phyloP scores from a whole-genome alignment of 2,329 filamentous ascomycete species.

The Stemphylium lycopersici region DNA sequence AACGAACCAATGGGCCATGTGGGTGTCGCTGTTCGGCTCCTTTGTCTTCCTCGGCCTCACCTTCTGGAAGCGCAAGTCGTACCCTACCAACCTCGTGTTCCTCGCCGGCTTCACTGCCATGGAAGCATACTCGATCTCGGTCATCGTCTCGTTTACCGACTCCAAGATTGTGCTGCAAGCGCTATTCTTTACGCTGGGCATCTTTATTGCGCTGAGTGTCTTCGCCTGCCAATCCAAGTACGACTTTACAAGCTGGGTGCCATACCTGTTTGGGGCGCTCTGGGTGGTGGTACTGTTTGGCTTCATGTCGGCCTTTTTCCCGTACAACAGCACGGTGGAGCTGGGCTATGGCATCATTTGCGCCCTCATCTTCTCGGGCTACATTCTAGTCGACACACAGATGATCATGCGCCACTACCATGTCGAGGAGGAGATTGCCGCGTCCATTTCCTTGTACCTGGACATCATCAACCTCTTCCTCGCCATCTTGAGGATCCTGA shows the following conservation, averaged over 20 bases:
- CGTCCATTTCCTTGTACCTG: constrained; percentile 91
- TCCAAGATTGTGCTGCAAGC: constrained; percentile 86
- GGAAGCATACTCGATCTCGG: constrained; percentile 91
- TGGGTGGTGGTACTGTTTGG: constrained; percentile 93
- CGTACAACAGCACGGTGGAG: constrained; percentile 79
- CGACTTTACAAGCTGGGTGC: constrained; percentile 97
- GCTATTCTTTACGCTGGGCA: constrained; percentile 77
- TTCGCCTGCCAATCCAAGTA: constrained; percentile 99
- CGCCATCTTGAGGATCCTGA: constrained; percentile 91
- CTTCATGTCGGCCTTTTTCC: constrained; percentile 91
- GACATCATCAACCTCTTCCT: constrained; percentile 98
- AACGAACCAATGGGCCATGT: constrained; percentile 80
- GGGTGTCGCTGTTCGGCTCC: constrained; percentile 69
- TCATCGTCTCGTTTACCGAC: constrained; percentile 90
- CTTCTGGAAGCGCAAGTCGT: constrained; percentile 62
- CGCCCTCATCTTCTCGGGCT: constrained; percentile 89
- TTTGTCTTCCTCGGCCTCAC: constrained; percentile 47
- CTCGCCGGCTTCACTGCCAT: constrained; percentile 86
- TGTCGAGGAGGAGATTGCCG: constrained; percentile 96
- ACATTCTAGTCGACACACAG: constrained; percentile 96
- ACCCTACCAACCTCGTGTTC: constrained; percentile 94
- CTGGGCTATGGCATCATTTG: constrained; percentile 82
- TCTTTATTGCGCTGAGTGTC: constrained; percentile 69
- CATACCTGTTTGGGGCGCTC: constrained; percentile 87
- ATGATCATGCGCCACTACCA: constrained; percentile 94